phyloP scores from a whole-genome alignment of 352 stramenopile species.

The Globisporangium cylindrosporum region DNA sequence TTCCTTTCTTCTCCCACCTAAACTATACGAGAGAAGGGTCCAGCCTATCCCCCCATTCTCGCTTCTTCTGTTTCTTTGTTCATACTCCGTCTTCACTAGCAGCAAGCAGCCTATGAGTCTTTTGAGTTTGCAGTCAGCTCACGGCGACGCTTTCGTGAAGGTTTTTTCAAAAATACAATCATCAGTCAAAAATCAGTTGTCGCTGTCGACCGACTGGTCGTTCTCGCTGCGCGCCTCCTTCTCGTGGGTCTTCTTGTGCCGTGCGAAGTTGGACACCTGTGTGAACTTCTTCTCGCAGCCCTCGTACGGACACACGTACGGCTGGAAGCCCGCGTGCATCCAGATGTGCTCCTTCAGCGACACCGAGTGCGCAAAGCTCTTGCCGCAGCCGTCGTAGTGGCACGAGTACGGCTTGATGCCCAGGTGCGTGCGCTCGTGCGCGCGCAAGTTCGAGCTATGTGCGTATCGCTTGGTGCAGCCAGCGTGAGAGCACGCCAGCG shows the following conservation, averaged over 20 bases:
- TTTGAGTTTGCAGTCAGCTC: not conserved
- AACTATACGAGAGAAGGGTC: not conserved
- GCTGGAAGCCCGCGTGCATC: constrained; percentile 89
- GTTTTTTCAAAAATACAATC: not conserved
- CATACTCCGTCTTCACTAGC: not conserved
- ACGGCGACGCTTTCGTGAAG: not conserved
- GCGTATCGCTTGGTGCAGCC: constrained; percentile 88
- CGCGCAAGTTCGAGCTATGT: constrained; percentile 88
- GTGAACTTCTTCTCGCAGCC: constrained; percentile 90
- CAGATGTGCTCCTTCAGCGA: constrained; percentile 92
- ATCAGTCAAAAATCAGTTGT: constrained; percentile 23
- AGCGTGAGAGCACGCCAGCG: constrained; percentile 83
- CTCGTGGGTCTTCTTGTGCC: constrained; percentile 87
- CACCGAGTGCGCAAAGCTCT: constrained; percentile 88
- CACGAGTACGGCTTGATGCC: constrained; percentile 90
- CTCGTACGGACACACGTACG: constrained; percentile 89
- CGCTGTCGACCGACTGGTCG: constrained; percentile 44
- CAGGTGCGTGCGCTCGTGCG: constrained; percentile 90
- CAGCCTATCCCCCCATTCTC: not conserved
- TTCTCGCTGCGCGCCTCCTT: constrained; percentile 62
- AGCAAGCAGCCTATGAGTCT: not conserved
- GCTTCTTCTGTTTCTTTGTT: not conserved
- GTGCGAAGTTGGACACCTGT: constrained; percentile 85
- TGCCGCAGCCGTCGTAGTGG: constrained; percentile 87
- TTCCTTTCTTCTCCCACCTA: not conserved